Conservation (phyloP, 352 stramenopile genomes). For the Pythium pectinolyticum region DNA sequence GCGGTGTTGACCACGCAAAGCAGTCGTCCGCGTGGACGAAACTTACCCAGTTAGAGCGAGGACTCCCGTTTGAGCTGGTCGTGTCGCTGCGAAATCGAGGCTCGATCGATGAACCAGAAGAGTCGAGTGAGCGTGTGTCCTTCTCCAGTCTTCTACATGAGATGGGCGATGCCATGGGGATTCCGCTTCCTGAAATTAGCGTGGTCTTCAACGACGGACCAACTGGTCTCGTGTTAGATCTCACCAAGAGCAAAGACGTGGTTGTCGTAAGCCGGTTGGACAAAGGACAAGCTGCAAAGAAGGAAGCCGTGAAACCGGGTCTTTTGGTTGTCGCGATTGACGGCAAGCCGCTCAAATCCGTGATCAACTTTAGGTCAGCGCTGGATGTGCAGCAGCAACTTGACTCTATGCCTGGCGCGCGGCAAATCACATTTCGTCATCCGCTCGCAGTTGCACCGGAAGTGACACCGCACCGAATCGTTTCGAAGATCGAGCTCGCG, state of each 20-base stretch:
- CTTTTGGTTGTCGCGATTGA: constrained; percentile 76
- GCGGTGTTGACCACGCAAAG: constrained; percentile 58
- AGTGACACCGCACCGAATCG: constrained; percentile 53
- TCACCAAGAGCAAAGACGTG: constrained; percentile 39
- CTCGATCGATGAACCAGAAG: constrained; percentile 48
- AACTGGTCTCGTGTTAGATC: constrained; percentile 62
- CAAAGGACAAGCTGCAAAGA: constrained; percentile 52
- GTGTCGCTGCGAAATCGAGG: constrained; percentile 79
- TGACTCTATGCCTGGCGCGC: constrained; percentile 44
- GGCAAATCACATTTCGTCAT: constrained; percentile 82
- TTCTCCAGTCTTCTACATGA: constrained; percentile 62
- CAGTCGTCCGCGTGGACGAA: constrained; percentile 60
- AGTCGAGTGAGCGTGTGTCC: constrained; percentile 33
- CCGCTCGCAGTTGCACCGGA: constrained; percentile 52
- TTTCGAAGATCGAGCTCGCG: constrained; percentile 46
- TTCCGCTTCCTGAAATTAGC: constrained; percentile 82
- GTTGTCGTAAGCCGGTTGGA: constrained; percentile 23
- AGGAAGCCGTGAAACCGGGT: constrained; percentile 67
- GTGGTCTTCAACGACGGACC: constrained; percentile 64
- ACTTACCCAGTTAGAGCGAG: constrained; percentile 61
- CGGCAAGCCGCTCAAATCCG: constrained; percentile 49
- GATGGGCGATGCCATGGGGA: constrained; percentile 69
- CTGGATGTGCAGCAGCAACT: constrained; percentile 58
- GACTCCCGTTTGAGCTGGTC: constrained; percentile 72
- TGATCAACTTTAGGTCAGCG: constrained; percentile 51